A percentile compares a stretch with the other conserved stretches of the same genome.
Conservation (phyloP, 2,329 filamentous ascomycete species). For the Malbranchea zuffiana region DNA sequence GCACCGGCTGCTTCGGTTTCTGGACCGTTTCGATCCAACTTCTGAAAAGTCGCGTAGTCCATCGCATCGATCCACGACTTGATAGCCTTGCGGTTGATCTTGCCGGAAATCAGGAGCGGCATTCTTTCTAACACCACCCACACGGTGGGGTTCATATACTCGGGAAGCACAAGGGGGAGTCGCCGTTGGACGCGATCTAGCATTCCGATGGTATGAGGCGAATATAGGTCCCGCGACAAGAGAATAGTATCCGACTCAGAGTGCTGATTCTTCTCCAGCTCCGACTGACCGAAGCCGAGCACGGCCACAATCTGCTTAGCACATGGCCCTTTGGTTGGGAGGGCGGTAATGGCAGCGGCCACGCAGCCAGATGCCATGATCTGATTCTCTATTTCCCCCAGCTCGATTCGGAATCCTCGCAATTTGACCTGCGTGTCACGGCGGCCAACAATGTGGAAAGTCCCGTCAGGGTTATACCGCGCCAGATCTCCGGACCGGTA, state of each 20-base stretch:
- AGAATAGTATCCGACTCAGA: conserved; percentile 2
- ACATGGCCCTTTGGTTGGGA: conserved; percentile 27
- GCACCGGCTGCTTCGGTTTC: too few relatives aligned
- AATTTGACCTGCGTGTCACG: conserved; percentile 60
- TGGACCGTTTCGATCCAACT: neutral
- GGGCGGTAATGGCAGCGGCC: conserved; percentile 24
- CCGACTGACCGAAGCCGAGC: conserved; percentile 17
- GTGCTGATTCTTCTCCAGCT: too few relatives aligned
- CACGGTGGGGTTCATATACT: conserved; percentile 14
- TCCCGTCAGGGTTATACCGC: conserved; percentile 19
- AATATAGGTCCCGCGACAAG: conserved; percentile 20
- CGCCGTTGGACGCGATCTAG: conserved; percentile 20
- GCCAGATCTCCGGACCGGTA: conserved; percentile 21
- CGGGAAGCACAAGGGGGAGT: conserved; percentile 2
- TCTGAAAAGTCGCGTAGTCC: conserved; percentile 19
- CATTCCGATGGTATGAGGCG: conserved; percentile 15
- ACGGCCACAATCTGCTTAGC: conserved; percentile 24
- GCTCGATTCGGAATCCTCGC: conserved; percentile 70
- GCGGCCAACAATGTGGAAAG: conserved; percentile 16
- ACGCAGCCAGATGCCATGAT: conserved; percentile 29
- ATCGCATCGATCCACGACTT: conserved; percentile 24
- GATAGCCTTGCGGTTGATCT: conserved; percentile 19
- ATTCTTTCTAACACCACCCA: conserved; percentile 23
- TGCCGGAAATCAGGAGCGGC: conserved; percentile 6
- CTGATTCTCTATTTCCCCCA: conserved; percentile 72